These are phyloP conservation scores for Pichia deserticola DNA, from an alignment of 805 yeast species.

Conservation along the genomic window DNA sequence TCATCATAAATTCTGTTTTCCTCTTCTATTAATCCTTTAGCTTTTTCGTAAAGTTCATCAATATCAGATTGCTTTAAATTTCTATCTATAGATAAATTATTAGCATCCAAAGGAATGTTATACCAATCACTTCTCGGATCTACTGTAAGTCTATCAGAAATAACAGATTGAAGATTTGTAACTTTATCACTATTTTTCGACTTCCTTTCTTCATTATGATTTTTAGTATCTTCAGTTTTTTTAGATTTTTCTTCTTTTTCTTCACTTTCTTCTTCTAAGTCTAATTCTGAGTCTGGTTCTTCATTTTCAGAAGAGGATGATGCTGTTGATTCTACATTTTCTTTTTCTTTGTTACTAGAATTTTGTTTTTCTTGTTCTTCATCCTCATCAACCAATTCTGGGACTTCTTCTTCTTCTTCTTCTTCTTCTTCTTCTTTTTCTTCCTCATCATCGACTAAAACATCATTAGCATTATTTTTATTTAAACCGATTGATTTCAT, in stretches of 20 bases:
- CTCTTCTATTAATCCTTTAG: constrained; percentile 52
- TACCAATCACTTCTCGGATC: constrained; percentile 74
- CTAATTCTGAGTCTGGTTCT: too few species aligned
- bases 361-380: constrained; percentile 19
- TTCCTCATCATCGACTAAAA: constrained; percentile 26
- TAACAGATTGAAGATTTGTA: constrained; percentile 39
- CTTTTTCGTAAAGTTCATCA: constrained; percentile 56
- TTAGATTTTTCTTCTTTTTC: constrained; percentile 25
- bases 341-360: too few species aligned
- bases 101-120: constrained; percentile 39
- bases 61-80: constrained; percentile 45
- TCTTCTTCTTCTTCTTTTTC: constrained; percentile 25
- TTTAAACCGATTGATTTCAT: constrained; percentile 64
- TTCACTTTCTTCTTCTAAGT: constrained; percentile 20
- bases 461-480: constrained; percentile 33
- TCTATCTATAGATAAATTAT: constrained; percentile 25
- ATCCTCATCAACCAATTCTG: too few species aligned
- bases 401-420: constrained; percentile 25
- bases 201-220: constrained; percentile 23
- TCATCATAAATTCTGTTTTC: constrained; percentile 69
- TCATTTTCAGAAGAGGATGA: too few species aligned
- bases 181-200: constrained; percentile 25
- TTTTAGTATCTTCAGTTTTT: constrained; percentile 24
- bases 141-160: constrained; percentile 47
- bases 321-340: too few species aligned